Evolutionary conservation across 2,329 filamentous ascomycete species (phyloP).

Genomic region (Beauveria sp.): DNA sequence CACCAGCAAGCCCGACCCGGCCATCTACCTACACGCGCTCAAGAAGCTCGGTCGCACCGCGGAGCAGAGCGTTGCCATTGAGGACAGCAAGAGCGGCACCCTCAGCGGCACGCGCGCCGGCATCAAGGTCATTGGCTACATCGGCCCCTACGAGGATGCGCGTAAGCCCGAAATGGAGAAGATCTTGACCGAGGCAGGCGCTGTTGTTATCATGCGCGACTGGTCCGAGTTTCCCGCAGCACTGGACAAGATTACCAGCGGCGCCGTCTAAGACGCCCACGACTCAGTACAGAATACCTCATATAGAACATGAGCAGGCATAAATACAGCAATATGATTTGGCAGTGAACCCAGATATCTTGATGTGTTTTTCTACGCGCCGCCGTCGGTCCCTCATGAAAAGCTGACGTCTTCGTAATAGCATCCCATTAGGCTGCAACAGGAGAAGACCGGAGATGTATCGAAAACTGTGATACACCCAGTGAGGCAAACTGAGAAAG

Average conservation of each 20-base stretch:
- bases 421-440: no score
- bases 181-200: constrained; percentile 52
- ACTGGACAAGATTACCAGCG: constrained; percentile 39
- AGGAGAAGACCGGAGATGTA: no score
- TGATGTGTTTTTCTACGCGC: no score
- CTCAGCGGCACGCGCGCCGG: constrained; percentile 65
- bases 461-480: no score
- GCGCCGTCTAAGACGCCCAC: constrained; percentile 19
- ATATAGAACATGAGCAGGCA: constrained; percentile 6
- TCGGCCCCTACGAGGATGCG: constrained; percentile 62
- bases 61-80: constrained; percentile 68
- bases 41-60: constrained; percentile 64
- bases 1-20: constrained; percentile 86
- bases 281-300: neutral
- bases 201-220: constrained; percentile 52
- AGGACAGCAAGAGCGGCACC: constrained; percentile 83
- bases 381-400: no score
- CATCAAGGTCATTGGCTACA: constrained; percentile 77
- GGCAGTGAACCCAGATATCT: no score
- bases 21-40: constrained; percentile 75
- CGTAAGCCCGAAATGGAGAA: constrained; percentile 60
- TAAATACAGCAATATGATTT: neutral
- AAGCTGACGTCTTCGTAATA: no score
- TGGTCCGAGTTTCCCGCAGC: constrained; percentile 48
- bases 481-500: no score